These are phyloP conservation scores for Corchorus olitorius DNA, from an alignment of 345 rosid species.

Conservation along the genomic window DNA sequence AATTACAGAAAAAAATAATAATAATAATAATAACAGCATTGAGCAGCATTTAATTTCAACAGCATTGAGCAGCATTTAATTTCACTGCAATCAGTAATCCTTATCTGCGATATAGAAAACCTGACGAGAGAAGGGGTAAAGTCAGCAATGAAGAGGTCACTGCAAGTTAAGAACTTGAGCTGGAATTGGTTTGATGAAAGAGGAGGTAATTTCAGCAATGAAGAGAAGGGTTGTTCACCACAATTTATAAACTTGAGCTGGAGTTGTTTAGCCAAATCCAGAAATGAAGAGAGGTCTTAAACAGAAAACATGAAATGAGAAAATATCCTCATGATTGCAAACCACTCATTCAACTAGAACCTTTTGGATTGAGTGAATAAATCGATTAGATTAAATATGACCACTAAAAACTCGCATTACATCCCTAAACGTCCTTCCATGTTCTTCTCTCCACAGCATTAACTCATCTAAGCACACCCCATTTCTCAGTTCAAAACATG, in stretches of 20 bases:
- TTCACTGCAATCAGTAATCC: background rate
- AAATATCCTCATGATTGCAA: background rate
- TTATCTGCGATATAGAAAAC: background rate
- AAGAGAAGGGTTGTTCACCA: too few relatives aligned
- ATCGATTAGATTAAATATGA: background rate
- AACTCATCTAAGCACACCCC: background rate
- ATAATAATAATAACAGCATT: too few relatives aligned
- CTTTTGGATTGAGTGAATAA: background rate
- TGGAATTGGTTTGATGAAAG: too few relatives aligned
- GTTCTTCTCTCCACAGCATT: background rate
- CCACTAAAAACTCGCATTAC: background rate
- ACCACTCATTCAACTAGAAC: constrained; percentile 2
- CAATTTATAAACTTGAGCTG: too few relatives aligned
- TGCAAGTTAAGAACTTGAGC: too few relatives aligned
- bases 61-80: background rate
- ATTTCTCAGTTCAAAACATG: background rate
- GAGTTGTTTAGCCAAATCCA: too few relatives aligned
- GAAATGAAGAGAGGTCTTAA: too few relatives aligned
- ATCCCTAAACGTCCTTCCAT: background rate
- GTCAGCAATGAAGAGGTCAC: too few relatives aligned
- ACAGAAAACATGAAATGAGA: too few relatives aligned
- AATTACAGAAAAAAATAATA: background rate
- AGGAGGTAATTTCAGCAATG: too few relatives aligned
- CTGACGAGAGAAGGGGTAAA: too few relatives aligned
- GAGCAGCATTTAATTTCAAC: background rate